Conservation (phyloP, 306 rosid species). For the Rosa chinensis region DNA sequence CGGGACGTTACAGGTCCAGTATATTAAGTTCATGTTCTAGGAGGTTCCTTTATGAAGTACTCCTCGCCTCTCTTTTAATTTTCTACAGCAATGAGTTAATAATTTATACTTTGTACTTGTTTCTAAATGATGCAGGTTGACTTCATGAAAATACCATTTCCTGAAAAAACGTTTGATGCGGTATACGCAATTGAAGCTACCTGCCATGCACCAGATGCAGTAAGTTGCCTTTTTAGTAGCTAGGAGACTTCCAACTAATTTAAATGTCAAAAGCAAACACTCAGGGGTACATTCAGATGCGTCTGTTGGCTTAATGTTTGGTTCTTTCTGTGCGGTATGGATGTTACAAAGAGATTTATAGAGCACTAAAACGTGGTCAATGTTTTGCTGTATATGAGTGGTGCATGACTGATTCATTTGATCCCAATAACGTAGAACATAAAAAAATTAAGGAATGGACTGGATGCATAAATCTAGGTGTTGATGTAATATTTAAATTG, state of each 20-base stretch:
- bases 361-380: constrained; percentile 92
- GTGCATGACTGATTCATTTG: constrained; percentile 92
- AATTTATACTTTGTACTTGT: constrained; percentile 9
- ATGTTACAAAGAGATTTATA: constrained; percentile 90
- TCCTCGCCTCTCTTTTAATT: not conserved
- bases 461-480: constrained; percentile 6
- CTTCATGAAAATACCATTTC: constrained; percentile 91
- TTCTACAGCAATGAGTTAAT: not conserved
- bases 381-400: constrained; percentile 94
- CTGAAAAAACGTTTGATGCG: constrained; percentile 86
- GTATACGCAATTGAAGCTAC: constrained; percentile 98
- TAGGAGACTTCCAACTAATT: not conserved
- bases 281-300: not conserved
- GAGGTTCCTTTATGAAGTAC: constrained; percentile 3
- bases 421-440: constrained; percentile 72
- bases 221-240: constrained; percentile 29
- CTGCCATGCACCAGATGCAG: constrained; percentile 99
- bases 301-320: constrained; percentile 17
- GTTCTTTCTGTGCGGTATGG: constrained; percentile 50
- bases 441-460: constrained; percentile 71
- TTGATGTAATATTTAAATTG: not conserved
- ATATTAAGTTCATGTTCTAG: constrained; percentile 22
- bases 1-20: too few relatives aligned
- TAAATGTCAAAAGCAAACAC: not conserved
- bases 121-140: constrained; percentile 65